A percentile compares a stretch with the other conserved stretches of the same genome.
Conservation (phyloP, 179 eudicot genomes). For the Kewa caespitosa region DNA sequence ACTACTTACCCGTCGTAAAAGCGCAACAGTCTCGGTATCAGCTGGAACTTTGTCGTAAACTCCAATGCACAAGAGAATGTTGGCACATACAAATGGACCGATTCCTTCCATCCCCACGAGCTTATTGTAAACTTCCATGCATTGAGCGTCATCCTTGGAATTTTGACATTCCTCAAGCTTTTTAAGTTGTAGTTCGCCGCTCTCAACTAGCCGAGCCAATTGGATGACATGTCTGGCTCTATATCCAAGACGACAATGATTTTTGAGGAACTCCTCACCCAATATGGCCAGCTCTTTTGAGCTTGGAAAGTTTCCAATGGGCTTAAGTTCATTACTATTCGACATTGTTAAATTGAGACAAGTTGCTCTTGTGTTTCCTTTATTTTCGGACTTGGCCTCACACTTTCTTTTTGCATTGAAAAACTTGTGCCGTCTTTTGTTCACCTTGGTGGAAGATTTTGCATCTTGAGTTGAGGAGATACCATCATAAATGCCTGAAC, state of each 20-base stretch:
- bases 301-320: slow-evolving; percentile 42
- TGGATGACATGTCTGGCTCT: slow-evolving; percentile 27
- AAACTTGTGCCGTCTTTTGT: too few relatives aligned
- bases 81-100: slow-evolving; percentile 39
- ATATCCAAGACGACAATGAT: slow-evolving; percentile 34
- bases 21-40: slow-evolving; percentile 45
- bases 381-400: too few relatives aligned
- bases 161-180: slow-evolving; percentile 11
- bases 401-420: too few relatives aligned
- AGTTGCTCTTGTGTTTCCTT: too few relatives aligned
- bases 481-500: too few relatives aligned
- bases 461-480: too few relatives aligned
- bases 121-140: background rate
- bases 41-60: slow-evolving; percentile 35
- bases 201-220: slow-evolving; percentile 23
- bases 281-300: slow-evolving; percentile 32
- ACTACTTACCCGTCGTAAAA: slow-evolving; percentile 28
- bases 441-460: too few relatives aligned
- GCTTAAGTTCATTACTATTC: too few relatives aligned
- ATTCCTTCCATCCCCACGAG: slow-evolving; percentile 31
- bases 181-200: slow-evolving; percentile 15
- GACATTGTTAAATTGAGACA: too few relatives aligned
- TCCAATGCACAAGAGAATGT: slow-evolving; percentile 47
- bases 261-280: background rate
- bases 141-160: background rate